Evolutionary conservation across 495 filamentous ascomycete genomes (phyloP).

Genomic region (Cladorrhinum samala): DNA sequence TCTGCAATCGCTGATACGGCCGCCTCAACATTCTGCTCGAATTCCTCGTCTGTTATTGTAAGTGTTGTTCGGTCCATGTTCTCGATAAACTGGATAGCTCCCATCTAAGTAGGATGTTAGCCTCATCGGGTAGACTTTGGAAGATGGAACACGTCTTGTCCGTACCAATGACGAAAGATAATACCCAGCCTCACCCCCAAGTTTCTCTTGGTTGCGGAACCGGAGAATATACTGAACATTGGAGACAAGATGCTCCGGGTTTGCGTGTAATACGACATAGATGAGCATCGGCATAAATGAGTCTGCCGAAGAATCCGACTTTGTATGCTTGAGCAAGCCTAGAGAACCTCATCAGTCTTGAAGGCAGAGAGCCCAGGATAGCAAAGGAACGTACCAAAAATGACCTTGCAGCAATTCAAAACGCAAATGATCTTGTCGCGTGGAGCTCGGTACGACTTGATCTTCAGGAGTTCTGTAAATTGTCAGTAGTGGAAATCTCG

Average conservation of each 20-base stretch:
- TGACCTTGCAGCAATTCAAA: conserved; percentile 98
- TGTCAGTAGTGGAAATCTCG: conserved; percentile 25
- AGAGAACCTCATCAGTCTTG: conserved; percentile 13
- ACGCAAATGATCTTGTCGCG: conserved; percentile 98
- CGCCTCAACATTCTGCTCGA: conserved; percentile 89
- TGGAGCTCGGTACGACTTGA: conserved; percentile 90
- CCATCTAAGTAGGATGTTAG: conserved; percentile 55
- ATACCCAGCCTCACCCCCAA: conserved; percentile 93
- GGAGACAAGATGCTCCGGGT: conserved; percentile 89
- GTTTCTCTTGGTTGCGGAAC: conserved; percentile 95
- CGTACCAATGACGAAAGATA: conserved; percentile 92
- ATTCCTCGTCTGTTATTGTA: conserved; percentile 90
- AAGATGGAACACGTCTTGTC: not conserved
- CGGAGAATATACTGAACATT: conserved; percentile 98
- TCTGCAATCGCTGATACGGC: conserved; percentile 96
- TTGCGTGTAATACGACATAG: conserved; percentile 89
- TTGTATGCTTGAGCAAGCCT: conserved; percentile 87
- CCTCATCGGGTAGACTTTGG: too few relatives aligned
- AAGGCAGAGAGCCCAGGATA: not conserved
- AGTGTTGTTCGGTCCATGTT: conserved; percentile 88
- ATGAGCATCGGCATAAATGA: conserved; percentile 94
- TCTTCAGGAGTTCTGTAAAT: conserved; percentile 74
- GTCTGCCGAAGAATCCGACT: conserved; percentile 90
- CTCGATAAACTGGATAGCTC: conserved; percentile 95
- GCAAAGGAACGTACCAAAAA: conserved; percentile 64